Conservation (phyloP, 371 early-diverging fungal species). For the Mortierella sp. region DNA sequence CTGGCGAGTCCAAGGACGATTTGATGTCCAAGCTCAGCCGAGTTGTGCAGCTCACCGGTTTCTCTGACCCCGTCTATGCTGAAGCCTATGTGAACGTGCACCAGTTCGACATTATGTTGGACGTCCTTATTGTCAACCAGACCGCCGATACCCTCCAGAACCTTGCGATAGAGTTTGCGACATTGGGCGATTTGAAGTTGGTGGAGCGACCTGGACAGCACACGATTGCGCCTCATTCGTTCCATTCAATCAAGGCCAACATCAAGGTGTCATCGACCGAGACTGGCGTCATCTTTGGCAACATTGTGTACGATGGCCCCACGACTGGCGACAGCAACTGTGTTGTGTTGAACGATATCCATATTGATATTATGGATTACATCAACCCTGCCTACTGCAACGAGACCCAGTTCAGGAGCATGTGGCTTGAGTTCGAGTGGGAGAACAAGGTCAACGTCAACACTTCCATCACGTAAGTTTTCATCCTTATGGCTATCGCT, state of each 20-base stretch:
- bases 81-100: conserved; percentile 98
- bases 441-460: conserved; percentile 98
- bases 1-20: conserved; percentile 77
- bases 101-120: conserved; percentile 97
- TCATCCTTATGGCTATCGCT: neutral
- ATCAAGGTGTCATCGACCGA: conserved; percentile 99
- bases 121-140: conserved; percentile 99
- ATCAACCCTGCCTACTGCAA: conserved; percentile 94
- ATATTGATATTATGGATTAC: conserved; percentile 99
- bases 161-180: conserved; percentile 97
- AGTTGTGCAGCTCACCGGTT: conserved; percentile 97
- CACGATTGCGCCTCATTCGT: conserved; percentile 93
- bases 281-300: conserved; percentile 97
- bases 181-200: conserved; percentile 96
- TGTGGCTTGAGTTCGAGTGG: conserved; percentile 99
- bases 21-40: conserved; percentile 89
- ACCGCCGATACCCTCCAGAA: conserved; percentile 97
- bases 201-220: conserved; percentile 95
- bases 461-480: conserved; percentile 85
- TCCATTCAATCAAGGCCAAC: conserved; percentile 95
- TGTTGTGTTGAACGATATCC: conserved; percentile 96
- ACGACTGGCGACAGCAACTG: conserved; percentile 86
- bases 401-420: conserved; percentile 94
- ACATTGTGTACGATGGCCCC: conserved; percentile 96
- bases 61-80: conserved; percentile 98